Evolutionary conservation across 2,329 filamentous ascomycete species (phyloP).

Genomic region (Parasarocladium wereldwijsianum): DNA sequence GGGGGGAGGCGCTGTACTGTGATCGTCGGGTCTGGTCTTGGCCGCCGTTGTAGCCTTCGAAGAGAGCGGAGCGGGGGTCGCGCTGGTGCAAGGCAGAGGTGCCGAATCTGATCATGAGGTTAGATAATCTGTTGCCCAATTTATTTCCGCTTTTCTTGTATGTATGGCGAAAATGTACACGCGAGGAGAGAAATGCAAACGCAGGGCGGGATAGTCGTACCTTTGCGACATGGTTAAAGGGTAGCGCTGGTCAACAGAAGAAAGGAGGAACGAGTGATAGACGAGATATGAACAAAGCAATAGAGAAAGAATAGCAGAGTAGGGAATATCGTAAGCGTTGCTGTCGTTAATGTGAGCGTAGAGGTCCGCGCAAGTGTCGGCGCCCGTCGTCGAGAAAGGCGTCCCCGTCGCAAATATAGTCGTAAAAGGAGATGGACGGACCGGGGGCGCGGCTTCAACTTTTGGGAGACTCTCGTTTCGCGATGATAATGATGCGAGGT

Average conservation of each 20-base stretch:
- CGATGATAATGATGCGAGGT: conserved; percentile 3
- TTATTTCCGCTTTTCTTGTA: conserved; percentile 1
- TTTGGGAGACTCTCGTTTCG: too few relatives aligned
- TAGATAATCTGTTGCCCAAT: conserved; percentile 2
- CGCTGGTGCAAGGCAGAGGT: conserved; percentile 58
- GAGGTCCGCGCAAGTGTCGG: too few relatives aligned
- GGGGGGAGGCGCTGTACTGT: conserved; percentile 29
- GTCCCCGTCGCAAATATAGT: too few relatives aligned
- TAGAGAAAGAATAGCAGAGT: too few relatives aligned
- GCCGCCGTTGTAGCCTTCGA: conserved; percentile 53
- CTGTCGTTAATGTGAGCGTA: too few relatives aligned
- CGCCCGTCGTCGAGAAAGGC: too few relatives aligned
- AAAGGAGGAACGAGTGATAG: too few relatives aligned
- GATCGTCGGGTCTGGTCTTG: conserved; percentile 25
- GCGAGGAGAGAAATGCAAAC: neutral
- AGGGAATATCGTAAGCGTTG: neutral
- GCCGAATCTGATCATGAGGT: conserved; percentile 44
- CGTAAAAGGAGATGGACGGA: too few relatives aligned
- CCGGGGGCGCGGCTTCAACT: too few relatives aligned
- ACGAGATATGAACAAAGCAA: too few relatives aligned
- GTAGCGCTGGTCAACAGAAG: too few relatives aligned
- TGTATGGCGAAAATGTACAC: neutral
- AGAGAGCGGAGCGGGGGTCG: conserved; percentile 57
- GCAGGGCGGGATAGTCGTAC: conserved; percentile 10
- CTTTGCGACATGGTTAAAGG: conserved; percentile 19